Conservation (phyloP, 805 yeast genomes). For the Torulaspora microellipsoides region DNA sequence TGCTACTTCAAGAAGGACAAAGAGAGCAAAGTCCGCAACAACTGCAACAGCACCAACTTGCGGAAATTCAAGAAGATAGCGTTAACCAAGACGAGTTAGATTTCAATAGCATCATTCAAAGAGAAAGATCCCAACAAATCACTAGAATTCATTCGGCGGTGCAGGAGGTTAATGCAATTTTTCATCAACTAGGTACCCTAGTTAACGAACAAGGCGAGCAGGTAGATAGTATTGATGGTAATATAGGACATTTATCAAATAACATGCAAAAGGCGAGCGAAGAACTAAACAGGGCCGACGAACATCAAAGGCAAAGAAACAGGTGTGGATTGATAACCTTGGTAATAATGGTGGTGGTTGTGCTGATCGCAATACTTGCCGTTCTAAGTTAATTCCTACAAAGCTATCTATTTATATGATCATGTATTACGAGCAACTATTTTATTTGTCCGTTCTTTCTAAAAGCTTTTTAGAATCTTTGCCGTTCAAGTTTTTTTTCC, state of each 20-base stretch:
- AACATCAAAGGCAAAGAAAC: conserved; percentile 62
- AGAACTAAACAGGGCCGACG: conserved; percentile 70
- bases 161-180: conserved; percentile 78
- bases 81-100: conserved; percentile 50
- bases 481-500: not conserved
- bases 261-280: conserved; percentile 67
- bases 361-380: conserved; percentile 55
- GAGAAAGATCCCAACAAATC: conserved; percentile 72
- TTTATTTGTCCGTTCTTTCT: not conserved
- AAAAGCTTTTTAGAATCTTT: not conserved
- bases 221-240: conserved; percentile 78
- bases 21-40: conserved; percentile 19
- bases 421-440: not conserved
- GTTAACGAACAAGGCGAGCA: conserved; percentile 84
- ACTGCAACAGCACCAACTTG: conserved; percentile 30
- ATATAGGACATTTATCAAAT: conserved; percentile 56
- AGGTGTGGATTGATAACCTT: conserved; percentile 71
- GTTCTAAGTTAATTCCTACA: conserved; percentile 26
- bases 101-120: conserved; percentile 58
- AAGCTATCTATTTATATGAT: conserved; percentile 1
- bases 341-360: conserved; percentile 51
- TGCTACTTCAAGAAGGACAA: conserved; percentile 32
- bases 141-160: conserved; percentile 71
- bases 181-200: conserved; percentile 71
- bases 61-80: conserved; percentile 35